Base-by-base conservation (phyloP, 805 yeast species). In the Novakomyces olei region DNA sequence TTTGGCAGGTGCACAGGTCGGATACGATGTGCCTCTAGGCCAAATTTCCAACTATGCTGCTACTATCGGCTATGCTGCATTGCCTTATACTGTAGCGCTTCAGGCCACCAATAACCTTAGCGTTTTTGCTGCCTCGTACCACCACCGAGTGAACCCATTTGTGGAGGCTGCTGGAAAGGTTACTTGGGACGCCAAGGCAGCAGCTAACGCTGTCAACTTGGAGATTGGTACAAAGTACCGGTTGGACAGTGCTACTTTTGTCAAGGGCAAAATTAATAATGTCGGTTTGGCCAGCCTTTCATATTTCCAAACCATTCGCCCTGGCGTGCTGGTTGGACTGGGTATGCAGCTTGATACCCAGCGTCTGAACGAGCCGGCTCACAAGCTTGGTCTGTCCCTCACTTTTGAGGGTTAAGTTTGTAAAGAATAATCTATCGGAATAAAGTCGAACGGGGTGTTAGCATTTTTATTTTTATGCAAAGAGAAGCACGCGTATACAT, bases 161-260 rank as follows among this genome's bases (percentile, higher is more conserved):
- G 79, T 85, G 47, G 94, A 88, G 69, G 92, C 81, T 49, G 98
- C 95, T 65, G 92, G 95, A 51, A 83, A 78, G 68, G 93, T 94
- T 50, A 72, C 88, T 44, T 79, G 85, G 72, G 93, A 81, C 64
- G 72, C 92, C 41, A 67, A 69, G 57, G 57, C 75, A 32, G 69
- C 81, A 45, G 67, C 77, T 26, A 48, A 73, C 56, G 73, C 70
- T 51, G 94, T 83, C 48, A 79, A 75, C 51, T 72, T 88, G 50
- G 98, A 88, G 68, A 76, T 83, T 44, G 96, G 94, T 48, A 71
- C 94, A 57, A 85, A 80, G 70, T 85, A 85, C 71, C 61, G 65
- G 46, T 72, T 91, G 54, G 98, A 88, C 65, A 55, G 66, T 37
- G 55, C 85, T 42, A 72, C 94, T 43, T 83, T 78, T 54, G 76